A percentile compares a stretch with the other conserved stretches of the same genome.
Conservation (phyloP, 345 rosid genomes). For the Excoecaria cochinchinensis region DNA sequence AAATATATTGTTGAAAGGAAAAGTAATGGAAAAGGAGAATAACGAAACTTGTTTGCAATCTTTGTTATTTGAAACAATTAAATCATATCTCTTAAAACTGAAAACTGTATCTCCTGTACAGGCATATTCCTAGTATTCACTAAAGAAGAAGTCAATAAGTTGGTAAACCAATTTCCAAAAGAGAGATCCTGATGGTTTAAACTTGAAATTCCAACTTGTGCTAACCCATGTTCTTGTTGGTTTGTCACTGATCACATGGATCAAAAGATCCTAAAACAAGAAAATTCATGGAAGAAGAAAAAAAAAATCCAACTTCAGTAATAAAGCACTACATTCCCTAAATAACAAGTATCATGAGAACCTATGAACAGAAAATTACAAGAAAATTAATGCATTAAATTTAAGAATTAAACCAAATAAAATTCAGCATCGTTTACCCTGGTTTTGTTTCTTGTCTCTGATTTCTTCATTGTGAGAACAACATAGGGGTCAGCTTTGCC, state of each 20-base stretch:
- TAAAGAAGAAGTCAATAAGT: background rate
- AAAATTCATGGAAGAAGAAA: background rate
- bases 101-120: background rate
- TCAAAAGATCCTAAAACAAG: background rate
- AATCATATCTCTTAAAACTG: background rate
- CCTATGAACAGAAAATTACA: background rate
- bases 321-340: background rate
- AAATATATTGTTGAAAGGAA: background rate
- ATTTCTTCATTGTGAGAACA: constrained; percentile 82
- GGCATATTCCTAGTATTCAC: background rate
- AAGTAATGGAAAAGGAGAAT: background rate
- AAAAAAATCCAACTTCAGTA: background rate
- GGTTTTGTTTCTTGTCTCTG: constrained; percentile 71
- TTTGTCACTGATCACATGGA: background rate
- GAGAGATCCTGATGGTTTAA: background rate
- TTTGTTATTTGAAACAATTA: background rate
- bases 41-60: background rate
- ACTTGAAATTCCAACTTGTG: background rate
- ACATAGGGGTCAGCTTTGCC: constrained; percentile 97
- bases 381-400: background rate
- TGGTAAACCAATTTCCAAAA: background rate
- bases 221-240: background rate
- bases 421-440: constrained; percentile 36
- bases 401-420: background rate
- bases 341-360: too few species aligned